Conservation (phyloP, 139 green algal genomes). For the Gonium pectorale region DNA sequence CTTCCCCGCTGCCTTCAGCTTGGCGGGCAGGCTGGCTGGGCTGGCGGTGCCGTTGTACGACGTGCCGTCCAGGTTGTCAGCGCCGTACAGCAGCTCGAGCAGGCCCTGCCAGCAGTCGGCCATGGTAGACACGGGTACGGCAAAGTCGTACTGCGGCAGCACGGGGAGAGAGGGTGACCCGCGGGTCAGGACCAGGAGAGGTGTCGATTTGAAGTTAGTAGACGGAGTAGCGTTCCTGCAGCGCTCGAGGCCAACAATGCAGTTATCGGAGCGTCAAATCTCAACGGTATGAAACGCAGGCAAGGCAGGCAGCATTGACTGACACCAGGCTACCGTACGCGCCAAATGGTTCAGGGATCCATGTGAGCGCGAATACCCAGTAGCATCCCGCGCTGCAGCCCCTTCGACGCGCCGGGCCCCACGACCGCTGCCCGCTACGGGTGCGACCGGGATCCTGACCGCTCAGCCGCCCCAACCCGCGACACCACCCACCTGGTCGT, state of each 20-base stretch:
- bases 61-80: constrained; percentile 28
- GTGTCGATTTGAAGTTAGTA: too few species aligned
- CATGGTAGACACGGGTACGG: constrained; percentile 58
- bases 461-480: background rate
- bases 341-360: background rate
- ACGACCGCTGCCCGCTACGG: background rate
- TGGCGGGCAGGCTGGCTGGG: constrained; percentile 9
- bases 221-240: too few species aligned
- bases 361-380: background rate
- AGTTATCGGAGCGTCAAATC: background rate
- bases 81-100: constrained; percentile 61
- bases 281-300: background rate
- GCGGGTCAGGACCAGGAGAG: too few species aligned
- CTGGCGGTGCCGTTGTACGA: constrained; percentile 19
- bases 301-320: background rate
- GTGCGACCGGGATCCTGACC: background rate
- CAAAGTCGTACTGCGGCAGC: constrained; percentile 54
- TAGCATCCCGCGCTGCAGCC: background rate
- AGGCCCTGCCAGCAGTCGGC: constrained; percentile 62
- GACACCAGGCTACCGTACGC: background rate
- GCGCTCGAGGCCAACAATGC: too few species aligned
- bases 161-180: background rate
- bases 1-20: background rate
- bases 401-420: background rate
- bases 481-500: constrained; percentile 46